Percentiles rank a stretch among this genome's conserved stretches.
These are phyloP conservation scores for Apiospora phragmitis DNA, from an alignment of 2,329 filamentous ascomycete genomes.

Conservation along the genomic window DNA sequence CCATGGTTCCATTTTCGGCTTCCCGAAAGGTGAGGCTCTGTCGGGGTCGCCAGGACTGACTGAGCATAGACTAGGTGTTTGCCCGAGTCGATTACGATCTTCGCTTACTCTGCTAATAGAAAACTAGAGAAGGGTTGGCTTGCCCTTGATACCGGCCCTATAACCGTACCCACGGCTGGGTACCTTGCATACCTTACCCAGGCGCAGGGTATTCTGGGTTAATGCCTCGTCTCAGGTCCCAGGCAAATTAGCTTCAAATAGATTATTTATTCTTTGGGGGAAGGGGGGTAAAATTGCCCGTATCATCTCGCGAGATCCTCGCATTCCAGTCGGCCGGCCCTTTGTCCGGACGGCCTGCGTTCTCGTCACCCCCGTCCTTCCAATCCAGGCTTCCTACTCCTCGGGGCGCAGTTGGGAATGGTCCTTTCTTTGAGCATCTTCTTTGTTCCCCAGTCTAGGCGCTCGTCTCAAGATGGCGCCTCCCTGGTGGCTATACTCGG, in stretches of 20 bases:
- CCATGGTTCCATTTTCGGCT: neutral
- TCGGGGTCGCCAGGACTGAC: neutral
- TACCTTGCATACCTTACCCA: neutral
- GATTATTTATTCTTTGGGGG: constrained; percentile 9
- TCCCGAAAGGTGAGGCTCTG: neutral
- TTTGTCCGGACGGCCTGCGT: constrained; percentile 8
- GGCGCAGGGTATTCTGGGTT: neutral
- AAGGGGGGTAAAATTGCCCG: neutral
- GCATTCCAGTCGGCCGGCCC: constrained; percentile 11
- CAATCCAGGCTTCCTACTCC: neutral
- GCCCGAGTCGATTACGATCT: neutral
- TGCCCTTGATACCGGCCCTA: neutral
- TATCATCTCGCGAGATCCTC: constrained; percentile 10
- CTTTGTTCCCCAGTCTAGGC: constrained; percentile 20
- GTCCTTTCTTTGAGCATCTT: constrained; percentile 27
- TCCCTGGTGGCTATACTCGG: constrained; percentile 19
- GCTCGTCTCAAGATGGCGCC: constrained; percentile 20
- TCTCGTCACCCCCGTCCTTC: neutral
- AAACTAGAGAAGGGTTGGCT: neutral
- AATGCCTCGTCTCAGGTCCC: neutral
- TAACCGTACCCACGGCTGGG: neutral
- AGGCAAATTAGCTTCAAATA: neutral
- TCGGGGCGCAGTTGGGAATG: constrained; percentile 8
- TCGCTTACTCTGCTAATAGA: constrained; percentile 1
- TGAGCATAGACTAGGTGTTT: neutral